Evolutionary conservation across 306 rosid genomes (phyloP).

Genomic region (Fragaria iinumae): DNA sequence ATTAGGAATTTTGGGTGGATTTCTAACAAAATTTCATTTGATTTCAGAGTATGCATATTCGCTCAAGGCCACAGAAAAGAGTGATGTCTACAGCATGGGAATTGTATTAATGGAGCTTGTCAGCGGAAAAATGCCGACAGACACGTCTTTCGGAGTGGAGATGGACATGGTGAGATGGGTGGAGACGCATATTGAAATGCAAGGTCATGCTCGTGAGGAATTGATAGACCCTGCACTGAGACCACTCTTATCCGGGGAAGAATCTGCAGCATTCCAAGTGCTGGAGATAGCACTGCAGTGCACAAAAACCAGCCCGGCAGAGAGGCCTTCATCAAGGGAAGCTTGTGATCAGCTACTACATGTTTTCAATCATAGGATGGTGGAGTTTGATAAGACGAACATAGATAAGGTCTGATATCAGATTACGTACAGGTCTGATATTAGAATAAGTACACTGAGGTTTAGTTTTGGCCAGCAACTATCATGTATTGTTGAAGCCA

Average conservation of each 20-base stretch:
- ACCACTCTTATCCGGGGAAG: conserved; percentile 57
- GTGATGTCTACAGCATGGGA: conserved; percentile 96
- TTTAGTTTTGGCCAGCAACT: conserved; percentile 2
- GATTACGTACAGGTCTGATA: too few species aligned
- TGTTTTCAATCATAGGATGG: conserved; percentile 46
- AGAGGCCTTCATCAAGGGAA: conserved; percentile 78
- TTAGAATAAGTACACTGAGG: neutral
- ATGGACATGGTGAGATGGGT: conserved; percentile 99
- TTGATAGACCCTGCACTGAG: conserved; percentile 62
- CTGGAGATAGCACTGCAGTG: conserved; percentile 89
- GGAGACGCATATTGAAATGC: conserved; percentile 52
- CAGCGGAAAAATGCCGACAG: conserved; percentile 87
- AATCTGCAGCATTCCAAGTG: conserved; percentile 65
- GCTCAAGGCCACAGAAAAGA: conserved; percentile 73
- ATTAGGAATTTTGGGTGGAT: neutral
- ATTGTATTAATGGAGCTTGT: conserved; percentile 88
- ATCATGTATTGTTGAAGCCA: neutral
- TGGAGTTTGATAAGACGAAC: conserved; percentile 40
- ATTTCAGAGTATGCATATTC: conserved; percentile 84
- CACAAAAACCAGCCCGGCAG: conserved; percentile 69
- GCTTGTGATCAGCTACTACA: conserved; percentile 72
- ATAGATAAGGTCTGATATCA: conserved; percentile 10
- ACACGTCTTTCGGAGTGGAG: conserved; percentile 58
- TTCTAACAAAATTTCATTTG: conserved; percentile 9
- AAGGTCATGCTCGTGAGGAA: conserved; percentile 44